These are phyloP conservation scores for Salvia hispanica DNA, from an alignment of 257 asterid genomes.

Conservation along the genomic window DNA sequence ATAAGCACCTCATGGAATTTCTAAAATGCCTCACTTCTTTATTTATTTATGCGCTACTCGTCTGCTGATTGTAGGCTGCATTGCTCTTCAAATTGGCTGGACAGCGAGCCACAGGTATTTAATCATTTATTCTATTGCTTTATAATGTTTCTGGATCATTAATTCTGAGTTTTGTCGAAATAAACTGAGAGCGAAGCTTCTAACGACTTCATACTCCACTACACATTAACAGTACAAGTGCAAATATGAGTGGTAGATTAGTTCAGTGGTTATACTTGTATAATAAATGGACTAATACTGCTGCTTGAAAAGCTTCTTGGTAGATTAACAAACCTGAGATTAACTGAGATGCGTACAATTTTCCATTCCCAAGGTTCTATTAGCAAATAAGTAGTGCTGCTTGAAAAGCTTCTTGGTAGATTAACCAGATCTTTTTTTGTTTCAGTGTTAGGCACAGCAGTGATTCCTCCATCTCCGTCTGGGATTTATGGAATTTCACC, in stretches of 20 bases:
- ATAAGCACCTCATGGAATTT: background rate
- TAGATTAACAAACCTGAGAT: too few species aligned
- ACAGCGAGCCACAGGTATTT: slow-evolving; percentile 81
- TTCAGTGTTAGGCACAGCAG: slow-evolving; percentile 68
- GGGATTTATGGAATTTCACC: slow-evolving; percentile 71
- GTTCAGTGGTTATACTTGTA: background rate
- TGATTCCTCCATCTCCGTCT: slow-evolving; percentile 56
- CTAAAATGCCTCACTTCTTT: background rate
- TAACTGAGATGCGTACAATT: background rate
- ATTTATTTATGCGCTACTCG: slow-evolving; percentile 25
- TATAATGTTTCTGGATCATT: too few species aligned
- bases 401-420: background rate
- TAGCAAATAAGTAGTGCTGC: background rate
- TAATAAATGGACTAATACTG: background rate
- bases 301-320: too few species aligned
- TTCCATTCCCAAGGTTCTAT: slow-evolving; percentile 18
- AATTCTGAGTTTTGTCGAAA: background rate
- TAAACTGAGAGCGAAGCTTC: background rate
- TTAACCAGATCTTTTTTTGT: slow-evolving; percentile 32
- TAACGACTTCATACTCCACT: background rate
- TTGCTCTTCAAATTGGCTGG: slow-evolving; percentile 94
- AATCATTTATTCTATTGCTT: background rate
- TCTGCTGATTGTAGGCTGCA: slow-evolving; percentile 65
- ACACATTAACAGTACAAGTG: background rate
- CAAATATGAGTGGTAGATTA: background rate